Conservation (phyloP, 352 stramenopile genomes). For the Peronospora farinosa region DNA sequence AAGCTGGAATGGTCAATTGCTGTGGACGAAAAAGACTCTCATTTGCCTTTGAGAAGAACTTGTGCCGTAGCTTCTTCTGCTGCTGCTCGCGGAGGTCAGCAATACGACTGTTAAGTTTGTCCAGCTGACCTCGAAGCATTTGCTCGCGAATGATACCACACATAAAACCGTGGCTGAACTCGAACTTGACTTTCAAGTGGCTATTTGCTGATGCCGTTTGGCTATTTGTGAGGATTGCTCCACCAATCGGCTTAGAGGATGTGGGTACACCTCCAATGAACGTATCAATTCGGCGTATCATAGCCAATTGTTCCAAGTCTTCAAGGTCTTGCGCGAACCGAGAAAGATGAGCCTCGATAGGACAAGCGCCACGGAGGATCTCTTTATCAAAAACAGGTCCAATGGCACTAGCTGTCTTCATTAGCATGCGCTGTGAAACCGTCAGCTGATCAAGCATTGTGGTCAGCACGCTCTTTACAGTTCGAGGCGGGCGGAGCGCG, state of each 20-base stretch:
- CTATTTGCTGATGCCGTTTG: constrained; percentile 23
- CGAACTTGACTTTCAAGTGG: constrained; percentile 71
- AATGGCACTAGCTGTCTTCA: constrained; percentile 84
- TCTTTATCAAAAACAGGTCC: constrained; percentile 72
- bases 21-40: constrained; percentile 41
- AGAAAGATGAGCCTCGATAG: constrained; percentile 64
- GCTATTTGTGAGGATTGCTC: constrained; percentile 8
- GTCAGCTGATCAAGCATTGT: constrained; percentile 79
- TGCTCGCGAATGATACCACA: constrained; percentile 73
- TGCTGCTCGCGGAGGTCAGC: constrained; percentile 68
- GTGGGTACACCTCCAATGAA: constrained; percentile 64
- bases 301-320: constrained; percentile 62
- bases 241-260: constrained; percentile 17
- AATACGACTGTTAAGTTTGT: constrained; percentile 72
- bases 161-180: constrained; percentile 85
- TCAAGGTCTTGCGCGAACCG: constrained; percentile 64
- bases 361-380: constrained; percentile 54
- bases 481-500: constrained; percentile 58
- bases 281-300: constrained; percentile 73
- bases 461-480: constrained; percentile 78
- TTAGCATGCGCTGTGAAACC: constrained; percentile 77
- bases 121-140: constrained; percentile 74
- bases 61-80: constrained; percentile 64
- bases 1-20: constrained; percentile 27
- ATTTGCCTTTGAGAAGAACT: constrained; percentile 72